Evolutionary conservation across 2,329 filamentous ascomycete species (phyloP).

Genomic region (Didymella arachidicola): DNA sequence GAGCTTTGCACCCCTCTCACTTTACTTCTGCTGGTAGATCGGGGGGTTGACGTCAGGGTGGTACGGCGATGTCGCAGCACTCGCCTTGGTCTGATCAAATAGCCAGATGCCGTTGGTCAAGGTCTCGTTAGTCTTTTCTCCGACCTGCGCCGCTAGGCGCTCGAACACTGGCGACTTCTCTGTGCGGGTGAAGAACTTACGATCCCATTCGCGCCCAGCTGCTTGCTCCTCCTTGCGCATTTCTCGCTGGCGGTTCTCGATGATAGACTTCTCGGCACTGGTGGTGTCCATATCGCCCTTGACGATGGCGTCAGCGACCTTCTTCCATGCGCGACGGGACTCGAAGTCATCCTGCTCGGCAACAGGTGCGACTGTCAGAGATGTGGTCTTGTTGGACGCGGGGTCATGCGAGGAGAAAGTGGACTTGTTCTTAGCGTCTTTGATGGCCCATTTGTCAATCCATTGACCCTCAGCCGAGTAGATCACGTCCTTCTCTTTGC

Average conservation of each 20-base stretch:
- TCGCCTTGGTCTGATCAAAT: constrained; percentile 65
- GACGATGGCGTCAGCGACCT: constrained; percentile 81
- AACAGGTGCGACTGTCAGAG: constrained; percentile 74
- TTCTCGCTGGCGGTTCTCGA: constrained; percentile 87
- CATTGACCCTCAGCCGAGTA: constrained; percentile 92
- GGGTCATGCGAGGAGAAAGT: constrained; percentile 57
- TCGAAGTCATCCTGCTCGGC: constrained; percentile 87
- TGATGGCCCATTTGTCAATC: constrained; percentile 83
- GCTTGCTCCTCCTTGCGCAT: constrained; percentile 75
- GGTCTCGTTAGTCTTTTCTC: constrained; percentile 64
- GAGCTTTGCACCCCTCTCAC: background rate
- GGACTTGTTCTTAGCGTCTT: constrained; percentile 64
- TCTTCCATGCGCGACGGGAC: constrained; percentile 85
- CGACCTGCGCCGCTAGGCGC: constrained; percentile 55
- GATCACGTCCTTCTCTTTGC: constrained; percentile 73
- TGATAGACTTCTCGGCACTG: constrained; percentile 80
- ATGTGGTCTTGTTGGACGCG: constrained; percentile 62
- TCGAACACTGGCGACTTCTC: constrained; percentile 55
- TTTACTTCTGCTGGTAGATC: constrained; percentile 34
- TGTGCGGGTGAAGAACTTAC: constrained; percentile 75
- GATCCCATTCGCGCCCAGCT: constrained; percentile 80
- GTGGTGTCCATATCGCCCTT: constrained; percentile 85
- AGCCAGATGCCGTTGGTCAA: constrained; percentile 76
- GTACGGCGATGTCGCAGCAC: constrained; percentile 37
- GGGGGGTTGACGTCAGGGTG: constrained; percentile 40